Percentiles rank a stretch among this genome's conserved stretches.
Conservation (phyloP, 805 yeast species). For the Kodamaea hsintzibuensis region DNA sequence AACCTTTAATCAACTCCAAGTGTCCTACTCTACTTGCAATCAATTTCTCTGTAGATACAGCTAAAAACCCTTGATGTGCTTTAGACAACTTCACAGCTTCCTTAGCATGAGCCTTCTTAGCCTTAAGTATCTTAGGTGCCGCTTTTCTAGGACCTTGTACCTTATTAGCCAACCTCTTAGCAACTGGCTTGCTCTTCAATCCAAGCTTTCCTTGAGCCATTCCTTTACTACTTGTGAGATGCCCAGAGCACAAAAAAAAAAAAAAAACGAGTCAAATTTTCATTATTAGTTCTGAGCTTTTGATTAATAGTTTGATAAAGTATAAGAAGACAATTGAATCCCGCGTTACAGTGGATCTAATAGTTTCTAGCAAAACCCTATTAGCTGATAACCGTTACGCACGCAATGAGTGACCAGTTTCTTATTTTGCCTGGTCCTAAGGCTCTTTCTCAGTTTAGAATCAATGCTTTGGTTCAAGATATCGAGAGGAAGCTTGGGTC, state of each 20-base stretch:
- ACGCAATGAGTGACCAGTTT: slow-evolving; percentile 19
- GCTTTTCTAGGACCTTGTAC: slow-evolving; percentile 72
- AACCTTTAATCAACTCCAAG: slow-evolving; percentile 85
- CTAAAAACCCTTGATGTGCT: slow-evolving; percentile 54
- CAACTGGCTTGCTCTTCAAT: slow-evolving; percentile 49
- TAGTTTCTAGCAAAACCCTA: not conserved
- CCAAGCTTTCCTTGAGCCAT: slow-evolving; percentile 81
- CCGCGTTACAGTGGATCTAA: not conserved
- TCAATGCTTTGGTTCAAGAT: slow-evolving; percentile 67
- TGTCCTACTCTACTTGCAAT: slow-evolving; percentile 93
- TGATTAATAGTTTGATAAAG: not conserved
- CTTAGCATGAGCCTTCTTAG: slow-evolving; percentile 56
- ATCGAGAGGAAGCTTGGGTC: slow-evolving; percentile 71
- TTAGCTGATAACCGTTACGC: not conserved
- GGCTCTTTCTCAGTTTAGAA: slow-evolving; percentile 86
- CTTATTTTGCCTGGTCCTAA: slow-evolving; percentile 77
- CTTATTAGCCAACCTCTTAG: slow-evolving; percentile 58
- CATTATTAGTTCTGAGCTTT: not conserved
- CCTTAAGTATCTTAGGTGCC: slow-evolving; percentile 64
- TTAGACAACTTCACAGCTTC: slow-evolving; percentile 56
- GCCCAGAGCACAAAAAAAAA: not conserved
- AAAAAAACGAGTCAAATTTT: not conserved
- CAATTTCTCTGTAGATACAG: slow-evolving; percentile 74
- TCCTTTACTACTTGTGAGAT: slow-evolving; percentile 1
- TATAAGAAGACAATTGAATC: not conserved